Conservation (phyloP, 805 yeast species). For the Candida golubevii region DNA sequence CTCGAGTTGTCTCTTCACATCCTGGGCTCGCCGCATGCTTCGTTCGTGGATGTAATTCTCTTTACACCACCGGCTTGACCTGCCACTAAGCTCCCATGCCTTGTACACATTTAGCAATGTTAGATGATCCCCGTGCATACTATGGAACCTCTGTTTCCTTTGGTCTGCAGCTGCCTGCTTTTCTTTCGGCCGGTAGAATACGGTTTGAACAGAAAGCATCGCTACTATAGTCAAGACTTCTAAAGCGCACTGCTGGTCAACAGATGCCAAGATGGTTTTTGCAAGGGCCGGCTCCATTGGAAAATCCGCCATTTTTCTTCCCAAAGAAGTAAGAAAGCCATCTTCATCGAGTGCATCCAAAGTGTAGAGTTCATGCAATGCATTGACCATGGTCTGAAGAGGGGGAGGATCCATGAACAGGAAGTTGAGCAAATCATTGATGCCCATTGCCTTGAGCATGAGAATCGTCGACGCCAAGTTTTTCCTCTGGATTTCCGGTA, state of each 20-base stretch:
- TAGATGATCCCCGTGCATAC: conserved; percentile 78
- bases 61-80: conserved; percentile 68
- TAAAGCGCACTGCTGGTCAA: conserved; percentile 66
- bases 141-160: conserved; percentile 67
- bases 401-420: conserved; percentile 94
- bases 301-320: conserved; percentile 84
- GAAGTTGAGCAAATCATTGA: conserved; percentile 70
- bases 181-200: conserved; percentile 78
- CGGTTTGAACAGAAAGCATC: conserved; percentile 84
- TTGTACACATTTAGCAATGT: conserved; percentile 76
- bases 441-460: conserved; percentile 88
- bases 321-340: conserved; percentile 70
- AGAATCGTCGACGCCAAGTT: conserved; percentile 80
- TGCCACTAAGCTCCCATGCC: conserved; percentile 60
- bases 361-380: conserved; percentile 79
- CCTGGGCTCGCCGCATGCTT: conserved; percentile 70
- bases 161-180: conserved; percentile 73
- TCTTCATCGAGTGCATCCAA: conserved; percentile 78
- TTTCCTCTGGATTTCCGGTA: conserved; percentile 90
- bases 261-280: conserved; percentile 70
- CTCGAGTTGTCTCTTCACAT: conserved; percentile 69
- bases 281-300: conserved; percentile 93
- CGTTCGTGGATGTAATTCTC: conserved; percentile 79
- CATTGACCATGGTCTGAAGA: conserved; percentile 63
- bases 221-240: conserved; percentile 81